Conservation (phyloP, 2,329 filamentous ascomycete genomes). For the Aspergillus oerlinghausenensis region DNA sequence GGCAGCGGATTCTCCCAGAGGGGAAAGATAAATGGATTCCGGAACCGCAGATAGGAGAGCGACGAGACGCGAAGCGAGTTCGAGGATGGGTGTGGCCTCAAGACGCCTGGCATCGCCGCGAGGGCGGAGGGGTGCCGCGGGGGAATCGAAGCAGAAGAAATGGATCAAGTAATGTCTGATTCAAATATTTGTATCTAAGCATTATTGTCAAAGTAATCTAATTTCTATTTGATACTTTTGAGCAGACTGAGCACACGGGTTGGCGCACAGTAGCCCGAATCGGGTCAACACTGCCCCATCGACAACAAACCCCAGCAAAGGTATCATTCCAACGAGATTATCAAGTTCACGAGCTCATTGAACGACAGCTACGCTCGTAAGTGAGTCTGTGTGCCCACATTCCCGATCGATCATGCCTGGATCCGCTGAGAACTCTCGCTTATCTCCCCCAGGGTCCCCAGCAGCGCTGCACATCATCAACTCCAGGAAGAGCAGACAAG, state of each 20-base stretch:
- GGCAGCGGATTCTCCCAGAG: slow-evolving; percentile 50
- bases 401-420: not conserved
- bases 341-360: not conserved
- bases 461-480: slow-evolving; percentile 6
- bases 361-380: not conserved
- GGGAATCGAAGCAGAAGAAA: slow-evolving; percentile 26
- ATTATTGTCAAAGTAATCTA: slow-evolving; percentile 6
- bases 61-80: slow-evolving; percentile 55
- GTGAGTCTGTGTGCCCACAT: not conserved
- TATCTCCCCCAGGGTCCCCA: slow-evolving; percentile 25
- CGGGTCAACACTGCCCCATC: not conserved
- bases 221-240: slow-evolving; percentile 3
- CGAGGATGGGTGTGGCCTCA: slow-evolving; percentile 60
- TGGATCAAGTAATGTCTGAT: slow-evolving; percentile 31
- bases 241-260: not conserved
- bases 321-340: no score
- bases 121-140: slow-evolving; percentile 39
- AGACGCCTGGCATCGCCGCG: slow-evolving; percentile 56
- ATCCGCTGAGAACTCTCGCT: not conserved
- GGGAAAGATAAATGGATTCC: slow-evolving; percentile 60
- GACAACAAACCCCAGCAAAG: no score
- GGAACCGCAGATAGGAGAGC: slow-evolving; percentile 56
- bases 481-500: slow-evolving; percentile 9
- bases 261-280: not conserved
- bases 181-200: not conserved